Conservation (phyloP, 805 yeast species). For the Geotrichum ghanense region DNA sequence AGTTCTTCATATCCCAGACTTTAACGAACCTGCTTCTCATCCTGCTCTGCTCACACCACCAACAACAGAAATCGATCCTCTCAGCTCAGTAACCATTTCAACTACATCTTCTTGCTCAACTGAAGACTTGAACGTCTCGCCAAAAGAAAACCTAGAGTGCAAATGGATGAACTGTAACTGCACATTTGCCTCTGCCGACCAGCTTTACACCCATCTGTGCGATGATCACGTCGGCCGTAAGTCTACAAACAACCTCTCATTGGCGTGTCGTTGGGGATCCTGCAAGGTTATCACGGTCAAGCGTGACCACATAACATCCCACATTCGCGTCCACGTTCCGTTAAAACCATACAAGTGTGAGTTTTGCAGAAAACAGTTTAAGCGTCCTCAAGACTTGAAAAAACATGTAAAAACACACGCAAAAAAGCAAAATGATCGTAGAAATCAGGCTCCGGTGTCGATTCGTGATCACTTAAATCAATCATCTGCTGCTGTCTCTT, state of each 20-base stretch:
- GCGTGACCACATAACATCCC: slow-evolving; percentile 93
- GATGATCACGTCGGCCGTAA: slow-evolving; percentile 88
- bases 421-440: neutral
- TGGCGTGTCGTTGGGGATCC: slow-evolving; percentile 75
- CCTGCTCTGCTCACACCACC: too few relatives aligned
- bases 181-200: slow-evolving; percentile 54
- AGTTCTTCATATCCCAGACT: too few relatives aligned
- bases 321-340: slow-evolving; percentile 88
- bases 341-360: slow-evolving; percentile 80
- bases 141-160: slow-evolving; percentile 33
- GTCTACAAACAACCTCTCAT: slow-evolving; percentile 64
- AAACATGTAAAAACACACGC: slow-evolving; percentile 80
- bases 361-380: slow-evolving; percentile 69
- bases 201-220: slow-evolving; percentile 76
- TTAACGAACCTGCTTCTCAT: too few relatives aligned
- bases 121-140: too few relatives aligned
- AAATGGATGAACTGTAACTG: slow-evolving; percentile 60
- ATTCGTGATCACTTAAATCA: neutral
- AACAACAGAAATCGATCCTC: too few relatives aligned
- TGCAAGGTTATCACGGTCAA: slow-evolving; percentile 74
- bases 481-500: slow-evolving; percentile 7
- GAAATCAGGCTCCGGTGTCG: neutral
- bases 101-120: too few relatives aligned
- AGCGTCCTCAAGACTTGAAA: slow-evolving; percentile 94
- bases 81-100: too few relatives aligned